Evolutionary conservation across 2,329 filamentous ascomycete genomes (phyloP), one percentile per base, ranked within the genome.

Genomic region (Penicillium sp.): DNA sequence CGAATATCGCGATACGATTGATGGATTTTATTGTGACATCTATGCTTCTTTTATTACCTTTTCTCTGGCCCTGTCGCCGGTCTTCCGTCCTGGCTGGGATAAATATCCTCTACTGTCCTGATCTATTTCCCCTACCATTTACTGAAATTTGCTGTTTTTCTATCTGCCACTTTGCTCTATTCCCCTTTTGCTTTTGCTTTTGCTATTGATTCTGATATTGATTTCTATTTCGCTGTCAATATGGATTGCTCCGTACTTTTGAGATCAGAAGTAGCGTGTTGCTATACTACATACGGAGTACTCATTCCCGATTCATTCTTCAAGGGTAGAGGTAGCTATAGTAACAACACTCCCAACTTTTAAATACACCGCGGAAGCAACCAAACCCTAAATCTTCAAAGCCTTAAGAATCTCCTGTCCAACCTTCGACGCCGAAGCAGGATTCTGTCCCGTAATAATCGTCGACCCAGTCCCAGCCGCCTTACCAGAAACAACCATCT

Each of bases 381-480:
- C n/a, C n/a, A 11, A 28, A 16, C n/a, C 3, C 41, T 52, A 62
- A 28, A 63, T n/a, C 4, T 59, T 57, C 50, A 63, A 47, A 42
- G 52, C 72, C 63, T 70, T 67, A 13, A 73, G 57, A 48, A 78
- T 65, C 13, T 68, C 75, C 61, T 75, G 66, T 0, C 69, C 76
- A 30, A 77, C 67, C 0, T 59, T 69, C 2, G 60, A 64, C 9
- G 73, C 75, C 59, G 71, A 75, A 5, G 67, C 64, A 1, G 75
- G 74, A 50, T 78, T 78, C 64, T 78, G 75, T 0, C 76, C 76
- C 0, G 76, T 78, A 41, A 78, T 75, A 53, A 78, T 53, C 33
- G 62, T 57, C 3, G 67, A 68, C 5, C 64, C 63, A 19, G 54
- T 42, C 4, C 55, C 55, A 25, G 55, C 55, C 7, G 60, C 58